These are phyloP conservation scores for Kwoniella botswanensis DNA, from an alignment of 768 basidiomycete species.

Conservation along the genomic window DNA sequence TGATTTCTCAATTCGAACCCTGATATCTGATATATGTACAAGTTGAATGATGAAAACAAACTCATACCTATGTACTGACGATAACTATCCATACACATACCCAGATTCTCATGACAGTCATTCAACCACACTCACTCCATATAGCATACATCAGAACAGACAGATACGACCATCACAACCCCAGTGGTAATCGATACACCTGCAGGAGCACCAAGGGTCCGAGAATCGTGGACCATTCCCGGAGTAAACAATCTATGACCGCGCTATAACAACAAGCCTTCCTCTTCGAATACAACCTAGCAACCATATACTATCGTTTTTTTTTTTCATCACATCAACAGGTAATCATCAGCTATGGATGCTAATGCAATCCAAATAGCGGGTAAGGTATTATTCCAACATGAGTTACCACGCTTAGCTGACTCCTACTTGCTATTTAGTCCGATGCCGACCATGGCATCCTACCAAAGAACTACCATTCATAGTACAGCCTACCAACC, in stretches of 20 bases:
- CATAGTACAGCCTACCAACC: constrained; percentile 68
- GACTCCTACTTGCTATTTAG: constrained; percentile 59
- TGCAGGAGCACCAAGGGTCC: too few species aligned
- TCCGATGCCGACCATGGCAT: constrained; percentile 88
- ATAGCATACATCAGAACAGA: background rate
- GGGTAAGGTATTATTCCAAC: constrained; percentile 36
- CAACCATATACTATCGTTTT: constrained; percentile 1
- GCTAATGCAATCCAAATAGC: constrained; percentile 55
- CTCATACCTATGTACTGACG: background rate
- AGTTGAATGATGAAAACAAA: constrained; percentile 18
- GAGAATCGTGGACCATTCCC: too few species aligned
- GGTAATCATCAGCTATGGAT: constrained; percentile 23
- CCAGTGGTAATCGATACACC: too few species aligned
- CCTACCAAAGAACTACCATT: constrained; percentile 82
- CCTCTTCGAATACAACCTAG: background rate
- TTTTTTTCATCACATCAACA: background rate
- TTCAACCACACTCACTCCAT: background rate
- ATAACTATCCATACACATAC: background rate
- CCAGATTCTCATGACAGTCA: background rate
- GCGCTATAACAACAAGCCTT: background rate
- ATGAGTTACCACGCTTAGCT: background rate
- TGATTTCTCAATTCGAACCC: background rate
- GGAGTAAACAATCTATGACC: background rate
- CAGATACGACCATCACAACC: background rate
- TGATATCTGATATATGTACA: background rate